Evolutionary conservation across 352 stramenopile species (phyloP), one percentile per base, ranked within the genome.

Genomic region (Phytophthora constricta): DNA sequence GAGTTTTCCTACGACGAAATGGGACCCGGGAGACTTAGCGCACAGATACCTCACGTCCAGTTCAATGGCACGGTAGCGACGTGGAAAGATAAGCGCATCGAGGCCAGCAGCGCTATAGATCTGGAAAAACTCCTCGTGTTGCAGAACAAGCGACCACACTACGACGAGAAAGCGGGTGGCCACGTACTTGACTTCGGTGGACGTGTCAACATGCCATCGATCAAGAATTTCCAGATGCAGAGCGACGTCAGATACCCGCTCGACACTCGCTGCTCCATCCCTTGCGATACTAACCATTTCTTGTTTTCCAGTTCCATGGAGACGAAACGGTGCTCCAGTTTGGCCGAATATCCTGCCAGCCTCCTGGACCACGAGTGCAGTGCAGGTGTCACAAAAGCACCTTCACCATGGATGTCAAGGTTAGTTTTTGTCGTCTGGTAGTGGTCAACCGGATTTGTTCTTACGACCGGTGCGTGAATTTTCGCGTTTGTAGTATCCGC

Each of bases 341-440:
- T 46, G 81, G 81, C 9, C 73, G 83, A n/a, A 67, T 91, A 17
- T 89, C 80, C 3, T 91, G 82, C 33, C 77, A 84, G 37, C 80
- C 77, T 13, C 65, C 72, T 5, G 78, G 78, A 5, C 80, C 80
- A n/a, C 65, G 65, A 11, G 25, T 37, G 37, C 80, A 89, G 58
- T 89, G 76, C 66, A 86, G 82, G 43, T 89, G 82, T 67, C 82
- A 90, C 72, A 92, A 97, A 43, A 80, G 96, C 58, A 79, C 67
- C 8, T 99, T 99, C 74, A 97, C 87, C 2, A 97, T 98, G 89
- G 95, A 99, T 67, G 86, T 98, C 70, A 74, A 80, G 72, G 76
- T 73, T 79, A 80, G 17, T 31, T 3, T 42, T 17, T 28, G 8
- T 13, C 41, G 58, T 47, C 37, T 39, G 16, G 17, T n/a, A 28